A percentile compares a stretch with the other conserved stretches of the same genome.
phyloP scores from a whole-genome alignment of 2,329 filamentous ascomycete genomes.

The Tolypocladium pustulatum region DNA sequence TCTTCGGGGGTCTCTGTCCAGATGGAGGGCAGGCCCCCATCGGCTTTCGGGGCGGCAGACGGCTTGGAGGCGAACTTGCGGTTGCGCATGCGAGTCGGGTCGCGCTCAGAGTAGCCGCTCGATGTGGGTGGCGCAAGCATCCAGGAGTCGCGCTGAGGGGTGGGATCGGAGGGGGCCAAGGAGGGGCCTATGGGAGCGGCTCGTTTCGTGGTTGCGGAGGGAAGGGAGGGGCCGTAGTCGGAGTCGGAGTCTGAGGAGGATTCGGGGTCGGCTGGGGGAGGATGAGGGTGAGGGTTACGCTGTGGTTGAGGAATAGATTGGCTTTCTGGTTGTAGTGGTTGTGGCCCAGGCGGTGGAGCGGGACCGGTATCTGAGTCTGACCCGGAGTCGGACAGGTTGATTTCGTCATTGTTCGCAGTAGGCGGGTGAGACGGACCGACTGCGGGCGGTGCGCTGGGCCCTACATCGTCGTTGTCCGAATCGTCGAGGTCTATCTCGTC shows the following conservation, averaged over 20 bases:
- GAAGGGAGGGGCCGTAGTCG: conserved; percentile 50
- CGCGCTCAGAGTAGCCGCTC: conserved; percentile 48
- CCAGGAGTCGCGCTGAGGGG: conserved; percentile 69
- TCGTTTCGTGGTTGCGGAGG: conserved; percentile 34
- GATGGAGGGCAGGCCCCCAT: conserved; percentile 47
- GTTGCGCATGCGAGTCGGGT: conserved; percentile 73
- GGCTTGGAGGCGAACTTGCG: conserved; percentile 69
- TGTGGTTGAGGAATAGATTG: conserved; percentile 12
- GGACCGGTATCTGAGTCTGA: conserved; percentile 24
- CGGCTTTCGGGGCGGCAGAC: conserved; percentile 11
- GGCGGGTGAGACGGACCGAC: conserved; percentile 12
- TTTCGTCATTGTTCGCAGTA: conserved; percentile 20
- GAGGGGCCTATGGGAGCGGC: conserved; percentile 32
- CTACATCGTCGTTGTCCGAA: conserved; percentile 27
- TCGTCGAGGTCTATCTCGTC: conserved; percentile 36
- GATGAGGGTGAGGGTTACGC: conserved; percentile 20
- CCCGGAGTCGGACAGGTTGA: conserved; percentile 26
- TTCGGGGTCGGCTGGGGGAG: conserved; percentile 19
- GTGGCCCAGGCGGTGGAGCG: conserved; percentile 15
- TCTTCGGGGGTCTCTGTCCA: conserved; percentile 92
- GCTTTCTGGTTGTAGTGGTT: neutral
- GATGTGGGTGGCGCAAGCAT: conserved; percentile 62
- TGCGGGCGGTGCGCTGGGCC: conserved; percentile 21
- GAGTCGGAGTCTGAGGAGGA: conserved; percentile 26
- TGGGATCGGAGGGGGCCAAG: conserved; percentile 23